phyloP scores from a whole-genome alignment of 805 yeast species.

The Wickerhamia fluorescens region DNA sequence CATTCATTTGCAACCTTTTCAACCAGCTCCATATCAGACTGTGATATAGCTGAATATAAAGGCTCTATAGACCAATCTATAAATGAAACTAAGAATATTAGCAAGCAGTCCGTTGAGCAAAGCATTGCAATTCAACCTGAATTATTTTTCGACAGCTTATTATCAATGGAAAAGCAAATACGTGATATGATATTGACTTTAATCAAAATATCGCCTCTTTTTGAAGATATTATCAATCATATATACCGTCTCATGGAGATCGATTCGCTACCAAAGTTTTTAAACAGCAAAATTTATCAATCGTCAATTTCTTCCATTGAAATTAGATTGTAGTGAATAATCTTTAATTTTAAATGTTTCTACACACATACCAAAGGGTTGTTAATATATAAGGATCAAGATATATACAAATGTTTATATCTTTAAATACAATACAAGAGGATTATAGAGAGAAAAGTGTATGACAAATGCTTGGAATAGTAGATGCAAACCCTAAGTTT shows the following conservation, averaged over 20 bases:
- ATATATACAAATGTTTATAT: slow-evolving; percentile 2
- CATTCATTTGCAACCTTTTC: slow-evolving; percentile 3
- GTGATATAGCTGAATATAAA: too few species aligned
- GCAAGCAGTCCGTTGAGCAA: not conserved
- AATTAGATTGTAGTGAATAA: too few species aligned
- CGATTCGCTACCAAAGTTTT: slow-evolving; percentile 70
- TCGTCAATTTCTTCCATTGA: slow-evolving; percentile 7
- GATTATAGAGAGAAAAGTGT: slow-evolving; percentile 1
- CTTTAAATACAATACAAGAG: slow-evolving; percentile 3
- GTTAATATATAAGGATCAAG: too few species aligned
- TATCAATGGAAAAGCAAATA: not conserved
- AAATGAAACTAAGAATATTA: not conserved
- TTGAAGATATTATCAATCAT: slow-evolving; percentile 41
- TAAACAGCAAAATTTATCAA: slow-evolving; percentile 22
- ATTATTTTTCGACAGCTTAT: too few species aligned
- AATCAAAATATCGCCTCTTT: slow-evolving; percentile 22
- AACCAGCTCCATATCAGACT: too few species aligned
- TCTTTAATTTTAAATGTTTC: too few species aligned
- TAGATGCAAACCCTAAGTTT: too few species aligned
- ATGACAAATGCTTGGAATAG: too few species aligned
- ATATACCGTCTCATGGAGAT: slow-evolving; percentile 57
- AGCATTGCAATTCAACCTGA: not conserved
- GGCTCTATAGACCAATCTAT: not conserved
- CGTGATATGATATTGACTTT: slow-evolving; percentile 7
- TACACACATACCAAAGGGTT: too few species aligned